Evolutionary conservation across 352 stramenopile genomes (phyloP).

Genomic region (Phytophthora cactorum): DNA sequence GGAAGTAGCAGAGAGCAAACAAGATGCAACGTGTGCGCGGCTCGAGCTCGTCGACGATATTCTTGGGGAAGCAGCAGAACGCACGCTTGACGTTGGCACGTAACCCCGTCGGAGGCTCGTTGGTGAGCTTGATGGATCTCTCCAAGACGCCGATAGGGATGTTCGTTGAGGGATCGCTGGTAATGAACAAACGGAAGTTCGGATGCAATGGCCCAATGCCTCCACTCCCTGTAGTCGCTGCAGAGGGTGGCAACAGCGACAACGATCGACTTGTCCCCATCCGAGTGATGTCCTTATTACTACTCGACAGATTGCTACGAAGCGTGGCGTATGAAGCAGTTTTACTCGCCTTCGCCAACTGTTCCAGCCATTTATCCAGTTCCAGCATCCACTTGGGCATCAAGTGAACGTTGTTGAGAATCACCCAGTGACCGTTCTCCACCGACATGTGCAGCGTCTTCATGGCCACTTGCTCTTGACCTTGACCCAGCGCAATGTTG

Average conservation of each 20-base stretch:
- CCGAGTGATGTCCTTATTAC: constrained; percentile 31
- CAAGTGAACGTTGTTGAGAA: constrained; percentile 95
- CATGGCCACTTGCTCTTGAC: constrained; percentile 94
- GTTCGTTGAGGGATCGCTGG: constrained; percentile 81
- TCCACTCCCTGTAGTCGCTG: constrained; percentile 1
- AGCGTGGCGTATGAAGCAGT: constrained; percentile 51
- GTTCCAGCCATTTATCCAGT: constrained; percentile 93
- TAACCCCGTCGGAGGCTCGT: constrained; percentile 85
- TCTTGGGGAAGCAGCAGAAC: constrained; percentile 78
- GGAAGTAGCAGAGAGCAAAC: constrained; percentile 94
- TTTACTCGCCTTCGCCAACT: constrained; percentile 66
- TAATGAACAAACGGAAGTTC: constrained; percentile 90
- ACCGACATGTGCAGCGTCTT: constrained; percentile 83
- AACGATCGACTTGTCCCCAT: constrained; percentile 34
- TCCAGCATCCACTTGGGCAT: constrained; percentile 95
- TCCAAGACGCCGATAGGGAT: constrained; percentile 92
- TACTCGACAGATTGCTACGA: constrained; percentile 28
- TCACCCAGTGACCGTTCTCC: constrained; percentile 95
- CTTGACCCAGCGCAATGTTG: constrained; percentile 95
- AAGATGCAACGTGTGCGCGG: constrained; percentile 87
- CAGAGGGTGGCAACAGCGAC: constrained; percentile 9
- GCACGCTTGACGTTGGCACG: constrained; percentile 91
- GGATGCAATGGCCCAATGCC: constrained; percentile 58
- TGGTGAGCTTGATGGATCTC: constrained; percentile 91
- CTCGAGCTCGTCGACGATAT: constrained; percentile 85